Base-by-base conservation (phyloP, 1,284 basidiomycete species). In the Phellopilus nigrolimitatus region DNA sequence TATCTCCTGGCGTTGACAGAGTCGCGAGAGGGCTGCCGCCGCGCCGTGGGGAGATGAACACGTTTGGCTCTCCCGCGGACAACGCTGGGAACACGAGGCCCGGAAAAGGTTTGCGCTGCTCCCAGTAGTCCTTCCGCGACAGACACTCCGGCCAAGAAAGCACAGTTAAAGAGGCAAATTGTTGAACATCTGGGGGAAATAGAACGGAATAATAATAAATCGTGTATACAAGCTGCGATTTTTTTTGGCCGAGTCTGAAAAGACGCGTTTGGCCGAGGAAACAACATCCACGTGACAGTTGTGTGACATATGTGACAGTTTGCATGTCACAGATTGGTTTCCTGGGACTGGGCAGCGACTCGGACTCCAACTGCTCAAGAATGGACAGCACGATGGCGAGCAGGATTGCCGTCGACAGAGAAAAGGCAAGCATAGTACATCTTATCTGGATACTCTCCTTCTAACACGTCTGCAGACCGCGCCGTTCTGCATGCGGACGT, bases 401-500 rank as follows among this genome's bases (percentile, higher is more conserved):
- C 17, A 53, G 60, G 50, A 64, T 66, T 1, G 62, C 65, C 19
- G 60, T 71, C 19, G 69, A 70, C 54, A 61, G 71, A 33, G 69
- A 71, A 57, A 72, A 71, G 64, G 70, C 68, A 53, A 28, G 47
- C 37, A 38, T 2, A 33, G 22, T 22, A 49, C 10, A 37, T 13
- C 9, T 13, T 24, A 12, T 8, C 25, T 24, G 19, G 19, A 24
- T 22, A 51, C 24, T 36, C 43, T 10, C 25, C 51, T 25, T 44
- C 36, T 39, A 15, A 44, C 22, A 36, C 3, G 30, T 15, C 25
- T 33, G 3, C 54, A 90, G 86, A 86, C 80, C 7, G 74, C 82
- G 0, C 87, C 88, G 4, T 90, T 90, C 65, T 76, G 90, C 52
- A 79, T 90, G 28, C 75, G 88, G 49, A 74, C 86, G n/a, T 90